Percentiles rank a stretch among this genome's conserved stretches.
Conservation (phyloP, 768 basidiomycete genomes). For the Kwoniella pini region DNA sequence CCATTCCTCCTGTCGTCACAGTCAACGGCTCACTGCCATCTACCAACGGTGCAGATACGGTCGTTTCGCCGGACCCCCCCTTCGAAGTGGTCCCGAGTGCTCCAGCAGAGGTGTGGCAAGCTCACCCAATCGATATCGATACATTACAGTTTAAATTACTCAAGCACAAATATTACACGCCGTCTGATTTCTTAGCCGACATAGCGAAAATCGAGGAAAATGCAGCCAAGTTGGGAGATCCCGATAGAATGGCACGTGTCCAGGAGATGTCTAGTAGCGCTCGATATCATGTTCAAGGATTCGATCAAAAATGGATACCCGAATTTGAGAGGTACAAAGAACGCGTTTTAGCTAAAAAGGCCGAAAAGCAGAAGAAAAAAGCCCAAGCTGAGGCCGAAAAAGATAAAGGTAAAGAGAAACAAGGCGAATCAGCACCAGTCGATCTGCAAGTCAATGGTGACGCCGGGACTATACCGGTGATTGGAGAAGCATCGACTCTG, state of each 20-base stretch:
- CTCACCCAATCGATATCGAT: slow-evolving; percentile 86
- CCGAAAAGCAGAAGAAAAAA: slow-evolving; percentile 41
- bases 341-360: slow-evolving; percentile 64
- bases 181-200: slow-evolving; percentile 79
- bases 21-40: neutral
- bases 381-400: slow-evolving; percentile 15
- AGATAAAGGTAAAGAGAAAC: neutral
- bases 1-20: neutral
- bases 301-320: slow-evolving; percentile 61
- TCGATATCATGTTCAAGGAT: slow-evolving; percentile 60
- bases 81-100: slow-evolving; percentile 17
- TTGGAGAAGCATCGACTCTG: slow-evolving; percentile 6
- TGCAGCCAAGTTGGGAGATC: slow-evolving; percentile 68
- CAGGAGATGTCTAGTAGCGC: slow-evolving; percentile 82
- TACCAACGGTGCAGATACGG: neutral
- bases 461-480: neutral
- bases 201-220: slow-evolving; percentile 57
- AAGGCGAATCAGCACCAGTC: neutral
- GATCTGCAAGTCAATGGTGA: neutral
- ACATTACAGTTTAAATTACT: slow-evolving; percentile 83
- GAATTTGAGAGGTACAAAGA: slow-evolving; percentile 87
- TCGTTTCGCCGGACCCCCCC: neutral
- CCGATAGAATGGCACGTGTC: slow-evolving; percentile 75
- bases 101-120: slow-evolving; percentile 33
- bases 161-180: slow-evolving; percentile 80